Base-by-base conservation (phyloP, 768 basidiomycete genomes). In the Chlorophyllum brunneum region DNA sequence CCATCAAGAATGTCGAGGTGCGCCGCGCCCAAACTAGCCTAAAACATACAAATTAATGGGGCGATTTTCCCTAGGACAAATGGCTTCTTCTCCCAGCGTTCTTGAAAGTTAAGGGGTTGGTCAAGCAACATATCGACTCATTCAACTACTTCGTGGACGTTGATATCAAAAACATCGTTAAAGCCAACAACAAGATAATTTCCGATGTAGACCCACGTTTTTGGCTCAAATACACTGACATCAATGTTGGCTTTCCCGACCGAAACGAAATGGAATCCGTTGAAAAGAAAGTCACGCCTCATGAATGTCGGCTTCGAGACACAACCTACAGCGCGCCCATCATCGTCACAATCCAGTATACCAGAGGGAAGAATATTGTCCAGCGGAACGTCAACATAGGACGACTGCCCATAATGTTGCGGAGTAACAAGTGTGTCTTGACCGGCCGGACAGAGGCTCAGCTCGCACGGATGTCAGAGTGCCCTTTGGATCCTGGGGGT, bases 61-160 rank as follows among this genome's bases (percentile, higher is more conserved):
- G 36, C 29, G 30, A 56, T 56, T 16, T 50, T 22, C 30, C 49
- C 55, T 57, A 97, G 95, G 97, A 99, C 66, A 99, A 99, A 84
- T 99, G 97, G 97, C 82, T 97, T 16, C 74, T 99, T 8, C 74
- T 99, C 2, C 97, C 97, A 1, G 95, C 95, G 8, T 99, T 98
- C 63, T 77, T 99, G 46, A 89, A 95, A 70, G 92, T 97, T 56
- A 99, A 99, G 63, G 97, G 97, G 54, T 85, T 99, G 11, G 97
- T 99, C 56, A 98, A 98, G 73, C 97, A 98, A 65, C 97, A 99
- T 65, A 90, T 98, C 59, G 97, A 98, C 68, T 97, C 93, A 6
- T 98, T 93, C 83, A 98, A 98, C 73, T 95, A 95, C 69, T 98
- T 99, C 64, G 93, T 98, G 64, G 91, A 98, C 61, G 86, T 89